Base-by-base conservation (phyloP, 2,329 filamentous ascomycete species). In the Neoascochyta sp. region DNA sequence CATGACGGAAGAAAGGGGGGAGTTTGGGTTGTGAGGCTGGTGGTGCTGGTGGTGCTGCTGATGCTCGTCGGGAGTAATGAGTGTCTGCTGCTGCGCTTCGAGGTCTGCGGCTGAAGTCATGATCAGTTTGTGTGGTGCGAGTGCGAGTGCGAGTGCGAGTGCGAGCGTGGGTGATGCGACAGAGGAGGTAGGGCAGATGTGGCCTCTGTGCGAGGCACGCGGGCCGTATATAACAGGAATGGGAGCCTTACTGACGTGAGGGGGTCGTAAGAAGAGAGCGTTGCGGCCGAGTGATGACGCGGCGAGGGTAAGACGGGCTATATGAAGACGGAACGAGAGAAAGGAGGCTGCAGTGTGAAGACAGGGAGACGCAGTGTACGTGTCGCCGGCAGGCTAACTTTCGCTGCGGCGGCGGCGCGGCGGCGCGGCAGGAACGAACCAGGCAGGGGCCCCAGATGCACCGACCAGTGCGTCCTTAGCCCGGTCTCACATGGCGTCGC, bases 1-100 rank as follows among this genome's bases (percentile, higher is more conserved):
- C 88, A 94, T 95, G 57, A 53, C 64, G 41, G 44, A 32, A 9
- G 41, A 34, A 21, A 34, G 22, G 17, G 31, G 30, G 19, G 36
- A 16, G 26, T 27, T 28, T 4, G 32, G 14, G 7, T 32, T 22
- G n/a, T 41, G 32, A 7, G 41, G 27, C 15, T 33, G 18, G 19
- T 18, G 32, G 28, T 18, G 4, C 30, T 12, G 28, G 13, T 13
- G 37, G 16, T 20, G 24, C 9, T 37, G 38, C 9, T 42, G 38
- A n/a, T 35, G 33, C 5, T 43, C 13, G 33, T 55, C 41, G 32
- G 43, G 38, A 18, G 32, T 24, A 25, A 55, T 40, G 27, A 52
- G 46, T 12, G 40, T 46, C 20, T 53, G 45, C 21, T 54, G 55
- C 16, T 56, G 50, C 29, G 50, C 45, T 47, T 54, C 39, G 38